phyloP scores from a whole-genome alignment of 1,284 basidiomycete species.

The Mycena sp. region DNA sequence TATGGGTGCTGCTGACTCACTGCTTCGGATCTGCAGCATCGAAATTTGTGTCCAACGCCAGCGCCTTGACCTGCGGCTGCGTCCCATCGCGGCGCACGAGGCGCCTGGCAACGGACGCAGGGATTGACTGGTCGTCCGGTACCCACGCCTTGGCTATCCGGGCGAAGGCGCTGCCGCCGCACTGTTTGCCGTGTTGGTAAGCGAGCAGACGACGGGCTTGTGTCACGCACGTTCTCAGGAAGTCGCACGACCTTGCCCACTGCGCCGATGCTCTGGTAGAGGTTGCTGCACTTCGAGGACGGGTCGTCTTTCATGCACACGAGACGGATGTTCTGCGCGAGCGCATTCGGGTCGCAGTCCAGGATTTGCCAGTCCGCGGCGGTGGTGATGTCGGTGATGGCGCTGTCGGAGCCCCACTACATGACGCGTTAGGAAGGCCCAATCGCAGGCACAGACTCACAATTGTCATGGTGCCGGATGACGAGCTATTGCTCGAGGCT shows the following conservation, averaged over 20 bases:
- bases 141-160: constrained; percentile 55
- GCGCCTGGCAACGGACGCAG: constrained; percentile 30
- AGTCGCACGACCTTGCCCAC: constrained; percentile 61
- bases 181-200: constrained; percentile 42
- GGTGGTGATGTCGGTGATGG: constrained; percentile 61
- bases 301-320: constrained; percentile 50
- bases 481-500: constrained; percentile 30
- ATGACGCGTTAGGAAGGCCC: neutral
- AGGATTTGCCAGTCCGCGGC: constrained; percentile 64
- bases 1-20: constrained; percentile 8
- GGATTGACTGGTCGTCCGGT: constrained; percentile 46
- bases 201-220: neutral
- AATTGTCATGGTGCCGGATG: constrained; percentile 49
- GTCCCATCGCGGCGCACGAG: constrained; percentile 37
- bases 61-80: constrained; percentile 39
- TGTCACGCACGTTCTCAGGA: constrained; percentile 56
- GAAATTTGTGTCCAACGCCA: constrained; percentile 46
- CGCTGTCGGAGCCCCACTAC: constrained; percentile 52
- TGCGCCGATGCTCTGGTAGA: constrained; percentile 52
- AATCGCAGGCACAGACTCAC: constrained; percentile 37
- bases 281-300: constrained; percentile 51
- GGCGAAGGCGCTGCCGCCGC: constrained; percentile 59
- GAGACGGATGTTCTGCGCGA: constrained; percentile 56
- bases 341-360: constrained; percentile 50
- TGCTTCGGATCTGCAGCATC: constrained; percentile 30